phyloP scores from a whole-genome alignment of 257 asterid genomes.

The Lycium ferocissimum region DNA sequence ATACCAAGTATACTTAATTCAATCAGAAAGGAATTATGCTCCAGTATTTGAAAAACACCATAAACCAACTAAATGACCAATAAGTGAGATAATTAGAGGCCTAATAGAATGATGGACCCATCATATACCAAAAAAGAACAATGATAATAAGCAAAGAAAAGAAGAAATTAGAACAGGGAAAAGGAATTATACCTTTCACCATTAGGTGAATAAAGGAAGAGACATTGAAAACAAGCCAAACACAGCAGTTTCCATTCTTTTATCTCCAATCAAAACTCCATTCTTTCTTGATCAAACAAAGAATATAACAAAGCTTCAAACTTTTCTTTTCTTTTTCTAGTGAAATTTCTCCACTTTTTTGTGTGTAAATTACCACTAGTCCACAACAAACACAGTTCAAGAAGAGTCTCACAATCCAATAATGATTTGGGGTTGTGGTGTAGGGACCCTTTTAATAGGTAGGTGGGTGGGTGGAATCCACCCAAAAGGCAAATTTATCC shows the following conservation, averaged over 20 bases:
- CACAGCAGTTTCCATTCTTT: constrained; percentile 47
- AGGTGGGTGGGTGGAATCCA: constrained; percentile 35
- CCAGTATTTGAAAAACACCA: neutral
- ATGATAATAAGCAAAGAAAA: neutral
- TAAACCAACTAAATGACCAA: constrained; percentile 10
- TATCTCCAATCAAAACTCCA: constrained; percentile 27
- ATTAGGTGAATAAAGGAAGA: constrained; percentile 40
- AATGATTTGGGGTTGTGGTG: constrained; percentile 35
- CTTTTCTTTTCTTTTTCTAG: constrained; percentile 29
- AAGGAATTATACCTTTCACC: constrained; percentile 52
- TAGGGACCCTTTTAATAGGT: constrained; percentile 31
- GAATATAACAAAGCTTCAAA: constrained; percentile 27
- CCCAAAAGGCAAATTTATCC: constrained; percentile 3
- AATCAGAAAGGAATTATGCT: neutral
- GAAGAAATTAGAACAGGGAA: neutral
- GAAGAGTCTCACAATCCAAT: constrained; percentile 32
- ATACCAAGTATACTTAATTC: neutral
- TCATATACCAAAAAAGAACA: neutral
- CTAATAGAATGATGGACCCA: neutral
- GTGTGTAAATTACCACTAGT: neutral
- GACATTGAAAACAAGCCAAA: constrained; percentile 46
- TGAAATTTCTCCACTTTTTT: neutral
- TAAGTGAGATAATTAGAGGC: neutral
- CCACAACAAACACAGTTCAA: neutral
- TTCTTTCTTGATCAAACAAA: constrained; percentile 35